phyloP scores from a whole-genome alignment of 1,284 basidiomycete species.

The Leccinum subrobustum region DNA sequence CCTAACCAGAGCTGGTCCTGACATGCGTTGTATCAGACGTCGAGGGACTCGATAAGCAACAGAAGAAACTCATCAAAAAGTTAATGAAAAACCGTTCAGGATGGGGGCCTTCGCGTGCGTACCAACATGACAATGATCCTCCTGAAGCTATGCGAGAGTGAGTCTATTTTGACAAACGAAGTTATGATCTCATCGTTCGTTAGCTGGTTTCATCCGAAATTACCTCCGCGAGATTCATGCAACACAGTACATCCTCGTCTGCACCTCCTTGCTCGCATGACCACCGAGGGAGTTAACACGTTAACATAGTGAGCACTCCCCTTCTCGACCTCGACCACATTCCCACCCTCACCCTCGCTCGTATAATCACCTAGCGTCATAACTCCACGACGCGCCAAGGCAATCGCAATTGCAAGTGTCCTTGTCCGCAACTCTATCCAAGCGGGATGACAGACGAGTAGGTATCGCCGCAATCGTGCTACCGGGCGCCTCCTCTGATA shows the following conservation, averaged over 20 bases:
- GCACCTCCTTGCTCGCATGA: too few species aligned
- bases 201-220: constrained; percentile 8
- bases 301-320: too few species aligned
- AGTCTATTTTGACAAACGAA: background rate
- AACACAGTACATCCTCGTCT: too few species aligned
- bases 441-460: constrained; percentile 13
- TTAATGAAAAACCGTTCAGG: constrained; percentile 5
- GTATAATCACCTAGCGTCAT: too few species aligned
- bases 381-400: too few species aligned
- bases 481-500: background rate
- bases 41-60: background rate
- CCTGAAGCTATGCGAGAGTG: constrained; percentile 16
- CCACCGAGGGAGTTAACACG: background rate
- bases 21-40: constrained; percentile 8
- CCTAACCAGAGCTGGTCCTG: background rate
- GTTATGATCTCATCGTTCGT: constrained; percentile 1
- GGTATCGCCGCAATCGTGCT: background rate
- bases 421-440: too few species aligned
- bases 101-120: constrained; percentile 11
- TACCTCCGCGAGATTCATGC: background rate
- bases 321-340: too few species aligned
- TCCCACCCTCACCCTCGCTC: too few species aligned
- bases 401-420: too few species aligned
- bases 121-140: constrained; percentile 22
- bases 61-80: constrained; percentile 11